Conservation (phyloP, 495 filamentous ascomycete species). For the Penicillium lagena region DNA sequence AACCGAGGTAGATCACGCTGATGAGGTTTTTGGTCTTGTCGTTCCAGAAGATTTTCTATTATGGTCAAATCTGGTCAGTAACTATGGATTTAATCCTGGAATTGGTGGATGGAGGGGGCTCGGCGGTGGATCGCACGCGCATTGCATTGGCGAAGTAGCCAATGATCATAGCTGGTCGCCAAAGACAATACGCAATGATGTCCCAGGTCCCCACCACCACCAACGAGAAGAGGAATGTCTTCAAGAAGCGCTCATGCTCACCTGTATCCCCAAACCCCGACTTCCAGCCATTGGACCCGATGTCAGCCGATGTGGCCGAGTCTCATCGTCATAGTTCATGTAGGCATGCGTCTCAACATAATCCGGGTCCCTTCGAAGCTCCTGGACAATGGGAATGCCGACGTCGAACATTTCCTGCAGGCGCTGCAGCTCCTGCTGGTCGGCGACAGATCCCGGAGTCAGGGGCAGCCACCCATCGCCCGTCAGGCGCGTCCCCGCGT, state of each 20-base stretch:
- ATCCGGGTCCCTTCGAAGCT: conserved; percentile 44
- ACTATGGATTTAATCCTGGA: conserved; percentile 7
- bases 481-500: conserved; percentile 1
- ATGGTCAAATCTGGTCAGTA: conserved; percentile 16
- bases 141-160: too few species aligned
- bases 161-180: too few species aligned
- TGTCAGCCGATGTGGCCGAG: conserved; percentile 28
- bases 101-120: conserved; percentile 9
- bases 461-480: conserved; percentile 16
- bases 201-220: too few species aligned
- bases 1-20: conserved; percentile 59
- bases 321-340: conserved; percentile 33
- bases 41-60: conserved; percentile 47
- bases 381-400: conserved; percentile 46
- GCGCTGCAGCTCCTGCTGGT: conserved; percentile 12
- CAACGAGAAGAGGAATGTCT: too few species aligned
- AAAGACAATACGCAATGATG: too few species aligned
- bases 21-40: conserved; percentile 37
- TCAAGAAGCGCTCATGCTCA: conserved; percentile 4
- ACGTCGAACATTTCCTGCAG: conserved; percentile 26
- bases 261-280: conserved; percentile 37
- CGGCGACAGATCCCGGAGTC: conserved; percentile 25
- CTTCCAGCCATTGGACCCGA: conserved; percentile 35
- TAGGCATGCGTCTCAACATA: conserved; percentile 53
- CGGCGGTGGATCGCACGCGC: background rate